Base-by-base conservation (phyloP, 1,284 basidiomycete species). In the Fomitopsis schrenkii region DNA sequence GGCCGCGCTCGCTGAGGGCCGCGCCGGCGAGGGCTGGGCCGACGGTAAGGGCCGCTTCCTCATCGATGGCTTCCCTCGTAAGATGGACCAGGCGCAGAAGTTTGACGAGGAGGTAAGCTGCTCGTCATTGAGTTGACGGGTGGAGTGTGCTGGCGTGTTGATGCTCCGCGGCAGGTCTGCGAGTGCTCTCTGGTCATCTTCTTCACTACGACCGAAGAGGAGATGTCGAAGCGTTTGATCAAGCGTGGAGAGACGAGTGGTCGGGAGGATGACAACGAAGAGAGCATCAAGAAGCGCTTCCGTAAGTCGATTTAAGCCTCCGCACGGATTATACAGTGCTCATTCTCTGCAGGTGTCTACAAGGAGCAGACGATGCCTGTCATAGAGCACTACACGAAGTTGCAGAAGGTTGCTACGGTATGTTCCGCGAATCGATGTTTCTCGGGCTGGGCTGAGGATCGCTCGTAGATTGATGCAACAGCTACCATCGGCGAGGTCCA, bases 231-330 rank as follows among this genome's bases (percentile, higher is more conserved):
- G 68, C 90, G 97, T 58, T 79, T 99, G 59, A 80, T 97, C 57
- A 90, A 96, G 75, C 86, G 97, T 30, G 91, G 90, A 41, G 91
- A 98, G 82, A 99, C 97, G 0, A 95, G 93, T 62, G 97, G 97
- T 19, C 83, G 97, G 35, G 94, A 94, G 69, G 97, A 99, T 71
- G 97, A 99, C 75, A 99, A 99, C 74, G 82, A 80, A 26, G 95
- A 98, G 77, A 95, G 90, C 72, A 98, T 99, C 79, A 91, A 87
- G 78, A 99, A 99, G 79, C 91, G 97, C 14, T 98, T 99, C 82
- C 80, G 94, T 93, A 72, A 55, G 90, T 81, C 7, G 38, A 38
- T 9, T 45, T 48, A 28, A 19, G 35, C n/a, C 22, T 17, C 60
- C 52, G 4, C 6, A 1, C 38, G 6, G 4, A 28, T 26, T 3